These are phyloP conservation scores for Candida sp. DNA, from an alignment of 1,139 yeast genomes.

Conservation along the genomic window DNA sequence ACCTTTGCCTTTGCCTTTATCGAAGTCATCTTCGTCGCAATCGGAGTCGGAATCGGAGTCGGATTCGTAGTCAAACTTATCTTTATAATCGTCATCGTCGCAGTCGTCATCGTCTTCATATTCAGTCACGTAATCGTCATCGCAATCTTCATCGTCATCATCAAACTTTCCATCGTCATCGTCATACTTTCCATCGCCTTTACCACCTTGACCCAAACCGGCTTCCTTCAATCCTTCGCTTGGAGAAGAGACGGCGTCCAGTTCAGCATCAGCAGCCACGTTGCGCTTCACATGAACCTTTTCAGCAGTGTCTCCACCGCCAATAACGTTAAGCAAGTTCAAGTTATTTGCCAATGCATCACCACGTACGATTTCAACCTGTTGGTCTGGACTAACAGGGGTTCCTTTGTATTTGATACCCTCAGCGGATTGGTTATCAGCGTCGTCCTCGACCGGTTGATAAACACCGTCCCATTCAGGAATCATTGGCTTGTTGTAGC, in stretches of 20 bases:
- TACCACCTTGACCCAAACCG: background rate
- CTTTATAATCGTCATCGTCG: background rate
- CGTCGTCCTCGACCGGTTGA: constrained; percentile 4
- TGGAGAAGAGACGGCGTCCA: background rate
- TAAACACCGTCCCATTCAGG: constrained; percentile 5
- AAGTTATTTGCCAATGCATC: background rate
- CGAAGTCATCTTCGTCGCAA: too few relatives aligned
- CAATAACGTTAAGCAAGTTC: too few relatives aligned
- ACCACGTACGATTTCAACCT: constrained; percentile 1
- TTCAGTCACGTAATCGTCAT: background rate
- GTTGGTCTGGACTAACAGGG: background rate
- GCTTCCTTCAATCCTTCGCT: background rate
- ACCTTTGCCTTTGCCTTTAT: background rate
- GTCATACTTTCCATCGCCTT: background rate
- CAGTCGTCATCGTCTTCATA: constrained; percentile 1
- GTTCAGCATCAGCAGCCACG: background rate
- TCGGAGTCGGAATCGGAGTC: background rate
- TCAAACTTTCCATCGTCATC: background rate
- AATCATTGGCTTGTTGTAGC: constrained; percentile 2
- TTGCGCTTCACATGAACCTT: background rate
- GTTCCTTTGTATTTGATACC: background rate
- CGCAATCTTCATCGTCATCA: background rate
- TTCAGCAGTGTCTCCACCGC: too few relatives aligned
- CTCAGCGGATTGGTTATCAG: background rate
- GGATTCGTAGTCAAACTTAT: too few relatives aligned